Percentiles rank a stretch among this genome's conserved stretches.
phyloP scores from a whole-genome alignment of 768 basidiomycete genomes.

The Lactarius trivialis region DNA sequence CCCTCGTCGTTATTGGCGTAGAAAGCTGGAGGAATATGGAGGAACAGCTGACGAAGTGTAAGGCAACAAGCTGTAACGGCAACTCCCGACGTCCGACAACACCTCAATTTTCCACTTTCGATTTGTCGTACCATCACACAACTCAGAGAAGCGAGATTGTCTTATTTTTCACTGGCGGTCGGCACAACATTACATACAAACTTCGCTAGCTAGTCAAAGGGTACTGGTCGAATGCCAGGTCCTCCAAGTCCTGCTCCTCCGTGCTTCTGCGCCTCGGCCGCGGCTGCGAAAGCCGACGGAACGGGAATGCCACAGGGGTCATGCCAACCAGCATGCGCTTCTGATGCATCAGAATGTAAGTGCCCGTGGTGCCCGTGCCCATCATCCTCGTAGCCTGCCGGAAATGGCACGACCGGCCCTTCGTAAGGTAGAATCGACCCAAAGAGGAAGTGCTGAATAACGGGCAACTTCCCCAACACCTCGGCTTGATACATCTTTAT shows the following conservation, averaged over 20 bases:
- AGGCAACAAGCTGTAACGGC: background rate
- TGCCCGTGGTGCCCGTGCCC: conserved; percentile 48
- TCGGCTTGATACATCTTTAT: conserved; percentile 97
- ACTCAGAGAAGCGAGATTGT: too few relatives aligned
- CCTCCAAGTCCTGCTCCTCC: conserved; percentile 42
- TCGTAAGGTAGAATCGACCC: conserved; percentile 72
- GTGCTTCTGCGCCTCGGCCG: conserved; percentile 39
- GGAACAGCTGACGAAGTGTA: background rate
- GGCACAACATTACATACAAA: background rate
- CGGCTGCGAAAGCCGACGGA: conserved; percentile 76
- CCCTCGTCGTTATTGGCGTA: conserved; percentile 12
- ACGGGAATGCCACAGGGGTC: conserved; percentile 91
- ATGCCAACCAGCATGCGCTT: conserved; percentile 66
- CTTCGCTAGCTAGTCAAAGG: conserved; percentile 52
- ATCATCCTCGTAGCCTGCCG: conserved; percentile 30
- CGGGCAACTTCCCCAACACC: conserved; percentile 90
- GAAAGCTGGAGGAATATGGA: background rate
- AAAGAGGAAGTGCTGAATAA: conserved; percentile 94
- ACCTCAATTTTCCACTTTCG: too few relatives aligned
- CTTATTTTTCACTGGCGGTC: background rate
- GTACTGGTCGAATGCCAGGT: conserved; percentile 66
- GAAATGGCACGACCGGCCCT: conserved; percentile 43
- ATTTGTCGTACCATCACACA: background rate
- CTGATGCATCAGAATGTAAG: conserved; percentile 35
- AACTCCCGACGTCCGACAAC: conserved; percentile 6